These are phyloP conservation scores for Trichoderma orchidacearum DNA, from an alignment of 495 filamentous ascomycete genomes.

Conservation along the genomic window DNA sequence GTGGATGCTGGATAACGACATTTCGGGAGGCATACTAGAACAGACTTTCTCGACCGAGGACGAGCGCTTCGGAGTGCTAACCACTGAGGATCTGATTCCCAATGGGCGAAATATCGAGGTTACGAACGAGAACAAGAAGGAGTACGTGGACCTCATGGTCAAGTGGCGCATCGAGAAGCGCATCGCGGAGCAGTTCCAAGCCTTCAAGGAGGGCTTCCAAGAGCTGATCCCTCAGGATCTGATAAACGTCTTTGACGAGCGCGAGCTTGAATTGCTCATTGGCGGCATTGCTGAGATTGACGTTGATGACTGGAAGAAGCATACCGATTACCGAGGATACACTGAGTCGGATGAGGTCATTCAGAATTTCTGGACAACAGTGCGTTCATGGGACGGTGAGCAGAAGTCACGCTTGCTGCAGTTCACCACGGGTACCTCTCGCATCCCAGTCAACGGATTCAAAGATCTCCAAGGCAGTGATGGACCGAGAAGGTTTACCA, in stretches of 20 bases:
- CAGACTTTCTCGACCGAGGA: slow-evolving; percentile 93
- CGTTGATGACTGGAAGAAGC: slow-evolving; percentile 99
- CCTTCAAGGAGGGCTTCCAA: slow-evolving; percentile 94
- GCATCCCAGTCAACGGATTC: slow-evolving; percentile 98
- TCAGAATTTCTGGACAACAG: slow-evolving; percentile 95
- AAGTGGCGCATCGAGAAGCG: slow-evolving; percentile 99
- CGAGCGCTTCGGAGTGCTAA: slow-evolving; percentile 88
- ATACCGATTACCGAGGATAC: slow-evolving; percentile 99
- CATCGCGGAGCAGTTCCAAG: slow-evolving; percentile 94
- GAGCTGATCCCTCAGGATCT: slow-evolving; percentile 93
- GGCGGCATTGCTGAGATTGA: slow-evolving; percentile 99
- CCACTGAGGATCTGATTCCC: slow-evolving; percentile 85
- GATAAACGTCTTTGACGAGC: slow-evolving; percentile 97
- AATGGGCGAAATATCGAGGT: slow-evolving; percentile 84
- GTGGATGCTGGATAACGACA: slow-evolving; percentile 97
- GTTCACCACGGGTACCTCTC: slow-evolving; percentile 93
- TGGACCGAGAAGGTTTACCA: slow-evolving; percentile 88
- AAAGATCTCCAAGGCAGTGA: slow-evolving; percentile 98
- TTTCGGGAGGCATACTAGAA: slow-evolving; percentile 75
- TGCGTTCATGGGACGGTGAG: slow-evolving; percentile 93
- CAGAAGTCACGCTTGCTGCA: slow-evolving; percentile 94
- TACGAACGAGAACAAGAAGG: slow-evolving; percentile 91
- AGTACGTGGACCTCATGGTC: slow-evolving; percentile 91
- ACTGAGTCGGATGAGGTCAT: slow-evolving; percentile 96
- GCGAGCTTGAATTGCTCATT: slow-evolving; percentile 91